phyloP scores from a whole-genome alignment of 768 basidiomycete species.

The Paxillus ammoniavirescens region DNA sequence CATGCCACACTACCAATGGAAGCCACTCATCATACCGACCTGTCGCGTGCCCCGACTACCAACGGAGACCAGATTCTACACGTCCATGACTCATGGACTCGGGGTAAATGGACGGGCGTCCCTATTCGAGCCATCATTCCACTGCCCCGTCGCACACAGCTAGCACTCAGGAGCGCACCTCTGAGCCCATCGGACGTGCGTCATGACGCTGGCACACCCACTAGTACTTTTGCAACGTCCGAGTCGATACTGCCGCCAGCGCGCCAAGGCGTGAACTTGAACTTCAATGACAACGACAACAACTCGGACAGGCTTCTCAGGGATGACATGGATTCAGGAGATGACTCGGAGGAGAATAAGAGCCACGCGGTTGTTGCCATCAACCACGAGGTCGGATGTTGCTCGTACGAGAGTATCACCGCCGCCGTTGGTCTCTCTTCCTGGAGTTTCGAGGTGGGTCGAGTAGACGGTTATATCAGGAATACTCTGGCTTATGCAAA shows the following conservation, averaged over 20 bases:
- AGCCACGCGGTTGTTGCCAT: neutral
- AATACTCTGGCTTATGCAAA: neutral
- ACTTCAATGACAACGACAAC: too few species aligned
- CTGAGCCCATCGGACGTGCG: neutral
- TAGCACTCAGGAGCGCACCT: neutral
- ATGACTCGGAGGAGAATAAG: neutral
- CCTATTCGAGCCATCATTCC: constrained; percentile 25
- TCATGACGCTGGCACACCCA: neutral
- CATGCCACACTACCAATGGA: too few species aligned
- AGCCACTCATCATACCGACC: too few species aligned
- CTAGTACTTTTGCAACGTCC: too few species aligned
- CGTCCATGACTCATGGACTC: neutral
- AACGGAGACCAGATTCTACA: neutral
- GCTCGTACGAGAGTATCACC: constrained; percentile 27
- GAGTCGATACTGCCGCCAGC: too few species aligned
- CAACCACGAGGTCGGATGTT: constrained; percentile 1
- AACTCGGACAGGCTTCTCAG: too few species aligned
- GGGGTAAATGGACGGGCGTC: constrained; percentile 15
- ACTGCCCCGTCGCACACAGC: constrained; percentile 13
- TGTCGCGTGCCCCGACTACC: neutral
- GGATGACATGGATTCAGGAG: neutral
- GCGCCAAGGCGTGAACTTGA: too few species aligned
- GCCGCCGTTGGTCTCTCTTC: constrained; percentile 20
- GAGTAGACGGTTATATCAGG: neutral
- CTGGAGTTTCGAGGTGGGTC: constrained; percentile 31